Conservation (phyloP, 1,139 yeast genomes). For the Kazachstania sp. region DNA sequence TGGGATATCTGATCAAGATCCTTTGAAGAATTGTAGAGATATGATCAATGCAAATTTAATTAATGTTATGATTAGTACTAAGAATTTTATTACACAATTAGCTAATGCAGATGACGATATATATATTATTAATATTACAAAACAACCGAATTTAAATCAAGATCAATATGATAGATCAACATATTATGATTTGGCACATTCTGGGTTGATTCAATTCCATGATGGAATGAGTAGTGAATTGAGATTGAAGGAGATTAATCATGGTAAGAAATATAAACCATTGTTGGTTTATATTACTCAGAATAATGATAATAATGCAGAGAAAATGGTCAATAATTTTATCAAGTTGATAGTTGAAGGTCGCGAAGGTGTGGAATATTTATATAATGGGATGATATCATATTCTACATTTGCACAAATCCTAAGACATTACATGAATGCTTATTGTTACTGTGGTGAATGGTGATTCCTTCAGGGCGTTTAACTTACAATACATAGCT, state of each 20-base stretch:
- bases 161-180: background rate
- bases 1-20: background rate
- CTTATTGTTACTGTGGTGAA: background rate
- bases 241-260: slow-evolving; percentile 2
- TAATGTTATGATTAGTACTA: slow-evolving; percentile 19
- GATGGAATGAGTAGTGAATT: slow-evolving; percentile 22
- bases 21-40: slow-evolving; percentile 1
- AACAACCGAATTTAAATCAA: background rate
- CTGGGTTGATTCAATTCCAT: slow-evolving; percentile 22
- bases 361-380: slow-evolving; percentile 5
- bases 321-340: background rate
- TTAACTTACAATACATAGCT: background rate
- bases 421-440: background rate
- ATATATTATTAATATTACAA: slow-evolving; percentile 5
- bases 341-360: slow-evolving; percentile 4
- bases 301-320: background rate
- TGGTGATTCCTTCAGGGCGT: background rate
- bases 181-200: slow-evolving; percentile 13
- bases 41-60: slow-evolving; percentile 15
- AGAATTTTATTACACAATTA: slow-evolving; percentile 14
- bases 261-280: slow-evolving; percentile 1
- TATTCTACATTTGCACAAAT: background rate
- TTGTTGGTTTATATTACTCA: slow-evolving; percentile 4
- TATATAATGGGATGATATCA: background rate
- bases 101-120: slow-evolving; percentile 6